Evolutionary conservation across 805 yeast species (phyloP), one percentile per base, ranked within the genome.

Genomic region (Alloascoidea hylecoeti): DNA sequence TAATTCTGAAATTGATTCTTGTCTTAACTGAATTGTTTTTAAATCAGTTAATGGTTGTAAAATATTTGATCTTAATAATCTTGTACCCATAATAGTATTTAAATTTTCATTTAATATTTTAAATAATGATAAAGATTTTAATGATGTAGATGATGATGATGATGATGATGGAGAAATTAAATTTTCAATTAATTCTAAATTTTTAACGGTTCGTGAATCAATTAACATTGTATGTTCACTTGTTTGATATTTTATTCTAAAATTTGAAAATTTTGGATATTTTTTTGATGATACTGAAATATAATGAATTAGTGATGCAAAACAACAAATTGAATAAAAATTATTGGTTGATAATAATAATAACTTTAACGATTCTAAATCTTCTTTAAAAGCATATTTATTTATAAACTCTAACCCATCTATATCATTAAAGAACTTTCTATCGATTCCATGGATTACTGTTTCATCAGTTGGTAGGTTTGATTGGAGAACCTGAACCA

Each of bases 11-110:
- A 66, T 63, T 1, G 68, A 51, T 3, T 53, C 54, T 9, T 55
- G 45, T 32, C 75, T 51, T 32, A 57, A 44, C 6, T 45, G 39
- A 2, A 69, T 56, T 16, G 64, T 57, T 0, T 44, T 42, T 14
- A 41, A 42, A 38, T 42, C 44, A 15, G 69, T 64, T 13, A 68
- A 44, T 0, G 74, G 75, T 40, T 68, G 75, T n/a, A 68, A 42
- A 2, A 68, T 57, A 38, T 57, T 66, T 27, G 54, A 61, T 42
- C 58, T 56, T 36, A 70, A 46, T 4, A 60, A 41, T 37, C 73
- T 44, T 13, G 48, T 50, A 0, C 74, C 75, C 74, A 68, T 69
- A 38, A 57, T 62, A 0, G 75, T 68, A n/a, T n/a, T n/a, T 0
- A 47, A 41, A 0, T 71, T 65, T 1, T 48, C 43, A 43, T 68